Conservation (phyloP, 2,329 filamentous ascomycete genomes). For the Botrytis hyacinthi region DNA sequence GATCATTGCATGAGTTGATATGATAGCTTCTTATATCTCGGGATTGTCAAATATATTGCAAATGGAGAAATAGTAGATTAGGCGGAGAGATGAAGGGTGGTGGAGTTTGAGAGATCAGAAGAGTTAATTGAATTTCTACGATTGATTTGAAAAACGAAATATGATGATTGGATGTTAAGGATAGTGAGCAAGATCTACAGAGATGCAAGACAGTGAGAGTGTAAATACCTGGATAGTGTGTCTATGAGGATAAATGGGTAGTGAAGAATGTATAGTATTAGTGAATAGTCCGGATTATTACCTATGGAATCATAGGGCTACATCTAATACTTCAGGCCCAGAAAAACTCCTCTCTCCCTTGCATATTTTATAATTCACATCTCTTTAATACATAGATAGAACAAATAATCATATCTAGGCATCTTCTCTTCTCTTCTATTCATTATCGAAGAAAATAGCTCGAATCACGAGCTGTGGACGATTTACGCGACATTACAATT, state of each 20-base stretch:
- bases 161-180: no score
- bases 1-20: not conserved
- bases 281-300: no score
- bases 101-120: not conserved
- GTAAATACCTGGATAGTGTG: not conserved
- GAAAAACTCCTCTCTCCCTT: not conserved
- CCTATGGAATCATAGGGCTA: not conserved
- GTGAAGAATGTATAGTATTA: not conserved
- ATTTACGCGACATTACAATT: not conserved
- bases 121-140: no score
- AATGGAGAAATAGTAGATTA: not conserved
- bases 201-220: not conserved
- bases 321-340: not conserved
- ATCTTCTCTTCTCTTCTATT: not conserved
- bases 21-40: not conserved
- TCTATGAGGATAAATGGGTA: not conserved
- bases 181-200: no score
- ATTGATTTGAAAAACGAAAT: no score
- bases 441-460: not conserved
- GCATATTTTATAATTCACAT: not conserved
- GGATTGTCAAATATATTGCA: no score
- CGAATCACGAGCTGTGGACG: not conserved
- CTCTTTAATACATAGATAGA: fast-evolving
- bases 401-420: not conserved
- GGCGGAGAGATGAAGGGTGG: not conserved